A percentile compares a stretch with the other conserved stretches of the same genome.
phyloP scores from a whole-genome alignment of 2,329 filamentous ascomycete genomes.

The Pestalotiopsis sp. region DNA sequence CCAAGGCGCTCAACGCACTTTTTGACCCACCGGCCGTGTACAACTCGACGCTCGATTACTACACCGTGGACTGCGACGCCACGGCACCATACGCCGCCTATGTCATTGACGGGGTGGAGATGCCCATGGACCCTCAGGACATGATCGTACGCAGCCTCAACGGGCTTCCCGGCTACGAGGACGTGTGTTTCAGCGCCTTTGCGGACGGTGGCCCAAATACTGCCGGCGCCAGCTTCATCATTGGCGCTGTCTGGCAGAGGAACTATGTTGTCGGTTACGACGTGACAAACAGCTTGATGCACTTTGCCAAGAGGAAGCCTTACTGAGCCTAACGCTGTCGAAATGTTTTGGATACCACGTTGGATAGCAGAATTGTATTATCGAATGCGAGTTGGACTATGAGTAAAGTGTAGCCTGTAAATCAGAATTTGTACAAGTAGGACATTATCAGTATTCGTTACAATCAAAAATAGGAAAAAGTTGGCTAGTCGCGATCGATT shows the following conservation, averaged over 20 bases:
- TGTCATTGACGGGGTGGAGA: conserved; percentile 17
- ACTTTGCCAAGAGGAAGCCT: conserved; percentile 18
- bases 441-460: no score
- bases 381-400: no score
- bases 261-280: conserved; percentile 23
- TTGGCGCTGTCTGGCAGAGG: conserved; percentile 21
- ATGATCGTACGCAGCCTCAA: conserved; percentile 22
- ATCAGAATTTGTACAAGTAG: no score
- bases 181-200: conserved; percentile 22
- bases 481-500: no score
- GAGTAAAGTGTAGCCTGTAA: no score
- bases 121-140: conserved; percentile 20
- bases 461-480: no score
- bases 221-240: conserved; percentile 14
- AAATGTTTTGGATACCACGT: not conserved
- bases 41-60: conserved; percentile 12
- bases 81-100: conserved; percentile 11
- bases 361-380: not conserved
- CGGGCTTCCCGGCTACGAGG: conserved; percentile 21
- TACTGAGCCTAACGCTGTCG: conserved; percentile 11
- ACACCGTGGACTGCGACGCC: conserved; percentile 5
- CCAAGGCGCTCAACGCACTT: conserved; percentile 8
- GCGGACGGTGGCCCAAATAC: conserved; percentile 14
- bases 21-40: conserved; percentile 14
- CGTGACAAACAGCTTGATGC: conserved; percentile 18